Base-by-base conservation (phyloP, 352 stramenopile species). In the Phytophthora sojae region DNA sequence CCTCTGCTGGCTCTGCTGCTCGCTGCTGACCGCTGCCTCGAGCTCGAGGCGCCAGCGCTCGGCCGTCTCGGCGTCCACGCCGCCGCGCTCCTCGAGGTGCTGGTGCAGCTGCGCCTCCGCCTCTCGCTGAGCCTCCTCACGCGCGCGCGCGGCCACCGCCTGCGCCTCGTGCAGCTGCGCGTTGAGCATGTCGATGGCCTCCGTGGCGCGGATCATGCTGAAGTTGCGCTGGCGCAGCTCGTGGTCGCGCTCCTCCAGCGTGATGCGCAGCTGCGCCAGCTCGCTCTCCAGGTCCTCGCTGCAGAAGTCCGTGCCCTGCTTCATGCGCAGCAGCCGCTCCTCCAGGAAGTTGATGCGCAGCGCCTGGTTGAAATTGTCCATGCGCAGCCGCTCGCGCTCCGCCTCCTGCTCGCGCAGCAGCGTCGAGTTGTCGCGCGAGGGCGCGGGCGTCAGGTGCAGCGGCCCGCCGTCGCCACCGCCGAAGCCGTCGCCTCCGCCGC, bases 361-460 rank as follows among this genome's bases (percentile, higher is more conserved):
- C 68, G 80, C 80, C 69, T 91, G 82, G 75, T 93, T 93, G 60
- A 91, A 91, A 68, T 90, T 91, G 55, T 91, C 86, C 71, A 88
- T 92, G 25, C 80, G 73, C 4, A 95, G 73, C 2, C 79, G 78
- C 54, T 94, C 81, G 29, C 75, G 79, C 59, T 89, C 79, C 9
- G 71, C 75, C 69, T 89, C 77, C 69, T 91, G 79, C 55, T 89
- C 81, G 29, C 83, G 81, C 21, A 91, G 65, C 54, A 88, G 68
- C 63, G 64, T 79, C 35, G 68, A 73, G 37, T 75, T 64, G 45
- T 80, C 68, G 11, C 67, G 71, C 11, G 71, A 63, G 49, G 71
- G 71, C 47, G 52, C 55, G 25, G 60, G 51, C 32, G 60, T 47
- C 12, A 32, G 49, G 62, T 69, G 51, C 60, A 47, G 56, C 39